Conservation (phyloP, 2,329 filamentous ascomycete genomes). For the Penicillium rolfsii region DNA sequence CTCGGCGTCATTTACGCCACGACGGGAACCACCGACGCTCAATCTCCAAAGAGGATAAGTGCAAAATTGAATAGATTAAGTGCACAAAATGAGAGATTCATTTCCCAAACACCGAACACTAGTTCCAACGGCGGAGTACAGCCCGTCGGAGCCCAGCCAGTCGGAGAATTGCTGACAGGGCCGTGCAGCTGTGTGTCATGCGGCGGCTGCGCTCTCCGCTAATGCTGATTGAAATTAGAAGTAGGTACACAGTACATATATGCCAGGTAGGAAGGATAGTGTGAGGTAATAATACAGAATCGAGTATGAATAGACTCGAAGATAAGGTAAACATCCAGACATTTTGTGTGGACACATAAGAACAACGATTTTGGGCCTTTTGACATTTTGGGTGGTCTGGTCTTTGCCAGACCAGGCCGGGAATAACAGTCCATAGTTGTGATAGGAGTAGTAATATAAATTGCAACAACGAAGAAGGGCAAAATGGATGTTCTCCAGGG, state of each 20-base stretch:
- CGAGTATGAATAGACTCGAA: not conserved
- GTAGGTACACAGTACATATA: not conserved
- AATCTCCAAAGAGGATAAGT: not conserved
- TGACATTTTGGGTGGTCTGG: not conserved
- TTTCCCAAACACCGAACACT: not conserved
- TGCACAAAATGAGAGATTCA: not conserved
- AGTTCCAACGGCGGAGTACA: not conserved
- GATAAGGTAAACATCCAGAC: not conserved
- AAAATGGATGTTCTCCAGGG: not conserved
- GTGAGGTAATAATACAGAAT: not conserved
- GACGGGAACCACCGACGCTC: not conserved
- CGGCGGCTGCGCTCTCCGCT: conserved; percentile 8
- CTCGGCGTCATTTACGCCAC: not conserved
- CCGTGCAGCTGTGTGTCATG: conserved; percentile 9
- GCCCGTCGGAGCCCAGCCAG: conserved; percentile 5
- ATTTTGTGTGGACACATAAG: not conserved
- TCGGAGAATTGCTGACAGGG: conserved; percentile 18
- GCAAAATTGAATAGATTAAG: not conserved
- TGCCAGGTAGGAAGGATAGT: not conserved
- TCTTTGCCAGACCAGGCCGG: not conserved
- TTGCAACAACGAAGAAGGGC: not conserved
- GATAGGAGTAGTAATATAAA: not conserved
- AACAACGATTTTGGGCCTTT: not conserved
- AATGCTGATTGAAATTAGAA: not conserved
- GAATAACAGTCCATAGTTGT: not conserved